Evolutionary conservation across 352 stramenopile genomes (phyloP).

Genomic region (Pythium sp.): DNA sequence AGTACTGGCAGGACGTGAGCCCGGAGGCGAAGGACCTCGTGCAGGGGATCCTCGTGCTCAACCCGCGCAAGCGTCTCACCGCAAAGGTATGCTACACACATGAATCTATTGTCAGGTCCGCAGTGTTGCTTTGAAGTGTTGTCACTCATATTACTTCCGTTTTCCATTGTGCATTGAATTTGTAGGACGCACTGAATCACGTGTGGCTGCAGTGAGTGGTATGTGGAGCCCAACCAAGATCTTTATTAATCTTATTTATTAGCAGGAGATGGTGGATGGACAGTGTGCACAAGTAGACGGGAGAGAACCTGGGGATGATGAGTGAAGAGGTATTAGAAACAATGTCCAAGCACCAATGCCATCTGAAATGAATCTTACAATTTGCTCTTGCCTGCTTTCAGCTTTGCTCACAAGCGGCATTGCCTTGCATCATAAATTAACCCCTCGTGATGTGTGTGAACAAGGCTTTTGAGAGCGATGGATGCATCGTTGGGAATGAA

Average conservation of each 20-base stretch:
- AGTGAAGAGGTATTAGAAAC: neutral
- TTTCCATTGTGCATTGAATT: neutral
- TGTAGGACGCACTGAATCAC: conserved; percentile 50
- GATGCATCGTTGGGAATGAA: too few relatives aligned
- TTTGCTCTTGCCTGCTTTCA: neutral
- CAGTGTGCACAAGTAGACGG: neutral
- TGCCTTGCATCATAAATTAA: too few relatives aligned
- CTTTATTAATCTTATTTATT: conserved; percentile 8
- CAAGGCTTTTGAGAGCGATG: too few relatives aligned
- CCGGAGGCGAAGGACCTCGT: conserved; percentile 56
- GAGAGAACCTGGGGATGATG: neutral
- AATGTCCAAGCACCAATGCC: neutral
- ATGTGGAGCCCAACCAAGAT: neutral
- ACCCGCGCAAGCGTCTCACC: conserved; percentile 46
- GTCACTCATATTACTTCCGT: neutral
- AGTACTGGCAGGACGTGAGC: conserved; percentile 74
- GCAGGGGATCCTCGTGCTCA: conserved; percentile 55
- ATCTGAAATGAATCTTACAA: neutral
- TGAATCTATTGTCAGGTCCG: neutral
- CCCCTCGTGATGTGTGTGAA: too few relatives aligned
- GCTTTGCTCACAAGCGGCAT: neutral
- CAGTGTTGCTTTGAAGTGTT: neutral
- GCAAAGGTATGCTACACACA: conserved; percentile 18
- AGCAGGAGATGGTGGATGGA: neutral
- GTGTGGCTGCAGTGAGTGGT: conserved; percentile 33